Base-by-base conservation (phyloP, 2,329 filamentous ascomycete genomes). In the Aspergillus tanneri region DNA sequence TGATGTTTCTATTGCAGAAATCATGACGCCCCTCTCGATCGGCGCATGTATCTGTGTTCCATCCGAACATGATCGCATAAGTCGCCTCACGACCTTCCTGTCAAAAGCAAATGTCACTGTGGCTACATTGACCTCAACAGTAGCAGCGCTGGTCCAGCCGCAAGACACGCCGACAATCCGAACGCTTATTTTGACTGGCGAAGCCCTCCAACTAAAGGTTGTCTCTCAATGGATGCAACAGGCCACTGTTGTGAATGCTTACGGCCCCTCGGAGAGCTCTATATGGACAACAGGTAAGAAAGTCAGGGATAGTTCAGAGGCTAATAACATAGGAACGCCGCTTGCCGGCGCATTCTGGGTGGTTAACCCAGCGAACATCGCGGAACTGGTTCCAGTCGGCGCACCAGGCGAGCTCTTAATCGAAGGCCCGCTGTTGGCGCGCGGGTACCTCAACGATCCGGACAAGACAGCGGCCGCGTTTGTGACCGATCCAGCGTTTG, bases 111-210 rank as follows among this genome's bases (percentile, higher is more conserved):
- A 47, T 22, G 48, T 52, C 21, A 38, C 49, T 18, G 36, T n/a
- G n/a, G n/a, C n/a, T n/a, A n/a, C n/a, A n/a, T n/a, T 62, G 4
- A 45, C 59, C 4, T 57, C 61, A n/a, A 53, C 59, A 18, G 49
- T 57, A 14, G 51, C 54, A 19, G 48, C 21, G 6, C 51, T 55
- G 12, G 30, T 60, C 4, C 40, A 55, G 5, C 56, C 56, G 3
- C 37, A 46, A 4, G 36, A 57, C 2, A 43, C 61, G 16, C 49
- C 52, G 3, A 43, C 21, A 5, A 46, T 62, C 14, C 45, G 48
- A 34, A 47, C 11, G 14, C 23, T 62, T 21, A 28, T 46, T 16
- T 38, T 61, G 3, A 54, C 50, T 6, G 59, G 59, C 12, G 59
- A 62, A 36, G 41, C 53, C 5, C 10, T 56, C 12, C 47, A 49